Conservation (phyloP, 2,329 filamentous ascomycete genomes). For the Ophidiomyces ophidiicola region DNA sequence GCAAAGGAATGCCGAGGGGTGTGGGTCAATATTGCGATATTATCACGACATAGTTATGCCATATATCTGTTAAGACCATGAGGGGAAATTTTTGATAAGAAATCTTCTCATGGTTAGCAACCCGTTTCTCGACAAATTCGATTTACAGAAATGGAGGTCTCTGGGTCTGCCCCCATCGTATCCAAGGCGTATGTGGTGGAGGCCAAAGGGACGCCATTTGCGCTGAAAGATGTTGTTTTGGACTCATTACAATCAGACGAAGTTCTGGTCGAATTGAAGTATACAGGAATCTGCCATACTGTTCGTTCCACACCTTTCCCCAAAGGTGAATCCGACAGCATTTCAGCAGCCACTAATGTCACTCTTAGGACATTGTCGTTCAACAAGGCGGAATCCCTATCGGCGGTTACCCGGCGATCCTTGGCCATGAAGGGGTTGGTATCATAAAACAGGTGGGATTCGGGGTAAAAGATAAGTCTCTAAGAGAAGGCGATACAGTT, state of each 20-base stretch:
- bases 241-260: background rate
- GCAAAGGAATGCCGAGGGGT: too few species aligned
- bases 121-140: too few species aligned
- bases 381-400: slow-evolving; percentile 4
- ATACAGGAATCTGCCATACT: slow-evolving; percentile 8
- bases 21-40: too few species aligned
- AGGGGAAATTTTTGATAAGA: too few species aligned
- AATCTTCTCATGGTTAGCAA: too few species aligned
- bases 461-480: slow-evolving; percentile 18
- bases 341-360: background rate
- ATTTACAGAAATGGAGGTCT: too few species aligned
- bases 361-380: slow-evolving; percentile 5
- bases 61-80: too few species aligned
- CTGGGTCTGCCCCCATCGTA: background rate
- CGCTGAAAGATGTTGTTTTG: background rate
- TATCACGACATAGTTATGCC: too few species aligned
- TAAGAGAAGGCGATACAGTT: slow-evolving; percentile 1
- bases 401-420: slow-evolving; percentile 36
- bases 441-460: slow-evolving; percentile 46
- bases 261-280: slow-evolving; percentile 6
- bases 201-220: slow-evolving; percentile 1
- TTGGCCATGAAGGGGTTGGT: slow-evolving; percentile 56
- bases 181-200: slow-evolving; percentile 4
- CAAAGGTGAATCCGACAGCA: background rate
- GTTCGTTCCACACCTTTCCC: background rate